phyloP scores from a whole-genome alignment of 2,329 filamentous ascomycete genomes.

The Cordyceps farinosa region DNA sequence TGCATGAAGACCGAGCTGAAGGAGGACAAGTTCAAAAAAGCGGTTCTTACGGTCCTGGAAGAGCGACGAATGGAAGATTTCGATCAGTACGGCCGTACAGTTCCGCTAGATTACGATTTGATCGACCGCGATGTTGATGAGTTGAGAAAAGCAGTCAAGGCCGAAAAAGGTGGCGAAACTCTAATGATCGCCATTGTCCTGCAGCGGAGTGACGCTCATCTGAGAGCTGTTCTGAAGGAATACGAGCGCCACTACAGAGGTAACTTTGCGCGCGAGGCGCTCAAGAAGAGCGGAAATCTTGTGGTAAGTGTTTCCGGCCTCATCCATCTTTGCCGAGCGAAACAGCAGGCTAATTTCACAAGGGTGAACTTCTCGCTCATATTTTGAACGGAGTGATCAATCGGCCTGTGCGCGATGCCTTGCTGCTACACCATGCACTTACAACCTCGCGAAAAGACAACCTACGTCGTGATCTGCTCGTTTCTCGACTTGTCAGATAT shows the following conservation, averaged over 20 bases:
- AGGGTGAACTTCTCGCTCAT: conserved; percentile 93
- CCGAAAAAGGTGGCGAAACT: conserved; percentile 78
- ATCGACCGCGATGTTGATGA: conserved; percentile 70
- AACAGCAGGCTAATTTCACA: conserved; percentile 14
- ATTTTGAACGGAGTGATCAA: conserved; percentile 97
- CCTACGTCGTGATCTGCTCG: conserved; percentile 79
- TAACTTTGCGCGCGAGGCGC: conserved; percentile 85
- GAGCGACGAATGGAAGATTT: conserved; percentile 79
- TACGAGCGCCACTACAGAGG: conserved; percentile 71
- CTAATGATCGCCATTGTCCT: conserved; percentile 85
- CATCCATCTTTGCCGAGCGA: conserved; percentile 16
- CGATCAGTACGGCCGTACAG: conserved; percentile 57
- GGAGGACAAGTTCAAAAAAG: conserved; percentile 92
- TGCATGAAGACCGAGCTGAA: conserved; percentile 93
- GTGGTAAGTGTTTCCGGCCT: conserved; percentile 63
- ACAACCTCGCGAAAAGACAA: conserved; percentile 66
- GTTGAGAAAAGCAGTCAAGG: conserved; percentile 63
- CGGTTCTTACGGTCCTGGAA: conserved; percentile 78
- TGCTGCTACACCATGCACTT: conserved; percentile 87
- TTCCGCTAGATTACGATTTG: conserved; percentile 55
- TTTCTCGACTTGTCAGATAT: conserved; percentile 79
- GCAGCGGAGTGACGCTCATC: conserved; percentile 72
- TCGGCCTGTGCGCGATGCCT: conserved; percentile 84
- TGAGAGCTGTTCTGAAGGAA: conserved; percentile 71
- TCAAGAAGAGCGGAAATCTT: conserved; percentile 85